These are phyloP conservation scores for Tylopilus rubrobrunneus DNA, from an alignment of 768 basidiomycete genomes.

Conservation along the genomic window DNA sequence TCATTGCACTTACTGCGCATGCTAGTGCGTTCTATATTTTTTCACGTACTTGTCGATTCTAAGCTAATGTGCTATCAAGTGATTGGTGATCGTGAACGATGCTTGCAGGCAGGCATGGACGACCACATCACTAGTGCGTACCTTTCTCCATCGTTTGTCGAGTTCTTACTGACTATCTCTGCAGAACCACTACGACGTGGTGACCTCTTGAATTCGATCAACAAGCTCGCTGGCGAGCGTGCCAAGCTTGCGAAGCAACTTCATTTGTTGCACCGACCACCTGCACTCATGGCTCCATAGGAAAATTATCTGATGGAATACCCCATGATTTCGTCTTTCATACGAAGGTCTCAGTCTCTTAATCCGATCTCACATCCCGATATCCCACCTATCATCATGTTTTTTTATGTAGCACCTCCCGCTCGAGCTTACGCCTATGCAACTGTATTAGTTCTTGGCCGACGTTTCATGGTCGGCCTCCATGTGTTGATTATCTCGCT, in stretches of 20 bases:
- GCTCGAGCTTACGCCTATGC: not conserved
- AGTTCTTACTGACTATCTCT: conserved; percentile 2
- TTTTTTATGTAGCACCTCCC: conserved; percentile 12
- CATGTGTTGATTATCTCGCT: not conserved
- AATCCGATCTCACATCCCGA: conserved; percentile 3
- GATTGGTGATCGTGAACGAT: conserved; percentile 83
- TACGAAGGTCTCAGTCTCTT: not conserved
- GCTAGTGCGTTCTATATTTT: conserved; percentile 62
- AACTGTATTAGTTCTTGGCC: conserved; percentile 8
- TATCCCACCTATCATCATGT: conserved; percentile 9
- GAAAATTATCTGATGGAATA: conserved; percentile 2
- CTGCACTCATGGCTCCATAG: conserved; percentile 28
- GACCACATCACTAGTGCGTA: conserved; percentile 78
- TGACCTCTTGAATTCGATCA: conserved; percentile 78
- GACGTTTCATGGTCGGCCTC: not conserved
- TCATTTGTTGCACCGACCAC: conserved; percentile 30
- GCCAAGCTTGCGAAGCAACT: conserved; percentile 32
- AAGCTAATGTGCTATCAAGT: conserved; percentile 47
- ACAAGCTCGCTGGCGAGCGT: conserved; percentile 71
- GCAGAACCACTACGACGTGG: conserved; percentile 75
- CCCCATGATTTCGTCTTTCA: not conserved
- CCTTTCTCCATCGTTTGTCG: not conserved
- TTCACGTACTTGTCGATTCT: not conserved
- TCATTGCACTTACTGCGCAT: conserved; percentile 96
- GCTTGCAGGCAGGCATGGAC: conserved; percentile 76